Evolutionary conservation across 2,329 filamentous ascomycete species (phyloP).

Genomic region (Aphanocladium album): DNA sequence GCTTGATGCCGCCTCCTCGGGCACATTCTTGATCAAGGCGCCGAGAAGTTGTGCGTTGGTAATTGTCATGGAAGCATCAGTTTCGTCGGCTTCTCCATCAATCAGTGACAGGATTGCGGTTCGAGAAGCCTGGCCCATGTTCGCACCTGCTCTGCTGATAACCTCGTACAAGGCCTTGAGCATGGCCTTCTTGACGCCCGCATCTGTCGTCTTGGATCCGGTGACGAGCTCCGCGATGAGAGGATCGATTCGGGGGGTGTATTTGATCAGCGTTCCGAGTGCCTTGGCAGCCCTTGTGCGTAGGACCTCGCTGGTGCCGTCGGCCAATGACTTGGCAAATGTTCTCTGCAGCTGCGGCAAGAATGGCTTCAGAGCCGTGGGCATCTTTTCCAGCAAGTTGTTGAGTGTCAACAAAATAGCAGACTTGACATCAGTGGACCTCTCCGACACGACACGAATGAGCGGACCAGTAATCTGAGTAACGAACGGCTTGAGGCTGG

Average conservation of each 20-base stretch:
- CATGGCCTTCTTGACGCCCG: slow-evolving; percentile 91
- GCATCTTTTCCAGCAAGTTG: slow-evolving; percentile 94
- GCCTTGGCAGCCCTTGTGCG: slow-evolving; percentile 88
- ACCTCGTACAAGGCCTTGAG: slow-evolving; percentile 95
- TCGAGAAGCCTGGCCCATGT: slow-evolving; percentile 90
- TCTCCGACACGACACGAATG: slow-evolving; percentile 95
- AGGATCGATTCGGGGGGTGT: slow-evolving; percentile 92
- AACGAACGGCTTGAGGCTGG: slow-evolving; percentile 87
- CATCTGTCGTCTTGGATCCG: slow-evolving; percentile 82
- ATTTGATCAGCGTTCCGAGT: slow-evolving; percentile 87
- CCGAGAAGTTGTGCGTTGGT: slow-evolving; percentile 88
- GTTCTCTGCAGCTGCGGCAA: slow-evolving; percentile 93
- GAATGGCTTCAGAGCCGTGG: slow-evolving; percentile 91
- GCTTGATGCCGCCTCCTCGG: slow-evolving; percentile 59
- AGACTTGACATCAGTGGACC: slow-evolving; percentile 91
- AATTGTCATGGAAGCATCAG: slow-evolving; percentile 73
- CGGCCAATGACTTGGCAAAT: slow-evolving; percentile 92
- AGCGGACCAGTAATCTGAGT: slow-evolving; percentile 96
- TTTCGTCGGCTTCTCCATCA: slow-evolving; percentile 73
- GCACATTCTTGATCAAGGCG: slow-evolving; percentile 81
- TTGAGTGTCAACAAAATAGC: slow-evolving; percentile 93
- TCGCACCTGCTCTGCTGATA: slow-evolving; percentile 85
- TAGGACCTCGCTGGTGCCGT: slow-evolving; percentile 83
- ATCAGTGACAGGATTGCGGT: slow-evolving; percentile 83
- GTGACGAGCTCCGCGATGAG: slow-evolving; percentile 88